Percentiles rank a stretch among this genome's conserved stretches.
phyloP scores from a whole-genome alignment of 176 grass and related monocot species.

The Typha latifolia region DNA sequence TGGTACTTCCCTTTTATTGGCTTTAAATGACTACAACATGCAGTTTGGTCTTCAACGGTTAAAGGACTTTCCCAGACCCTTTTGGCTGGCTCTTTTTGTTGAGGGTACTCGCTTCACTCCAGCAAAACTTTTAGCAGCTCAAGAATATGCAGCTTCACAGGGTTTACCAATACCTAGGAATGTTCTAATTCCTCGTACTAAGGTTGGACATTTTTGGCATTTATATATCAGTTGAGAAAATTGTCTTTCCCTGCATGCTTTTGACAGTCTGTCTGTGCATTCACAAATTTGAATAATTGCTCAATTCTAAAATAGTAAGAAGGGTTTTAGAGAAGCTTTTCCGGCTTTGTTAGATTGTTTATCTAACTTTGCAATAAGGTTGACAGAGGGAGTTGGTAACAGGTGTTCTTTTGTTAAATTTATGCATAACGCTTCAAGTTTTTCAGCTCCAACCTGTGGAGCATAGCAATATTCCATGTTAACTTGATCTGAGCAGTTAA shows the following conservation, averaged over 20 bases:
- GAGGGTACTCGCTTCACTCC: constrained; percentile 81
- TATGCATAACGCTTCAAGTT: neutral
- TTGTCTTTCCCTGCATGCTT: constrained; percentile 6
- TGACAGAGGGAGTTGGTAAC: constrained; percentile 1
- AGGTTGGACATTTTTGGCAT: constrained; percentile 31
- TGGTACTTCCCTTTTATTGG: neutral
- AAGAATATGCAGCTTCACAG: constrained; percentile 85
- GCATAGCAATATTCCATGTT: neutral
- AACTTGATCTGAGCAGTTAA: neutral
- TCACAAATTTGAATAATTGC: constrained; percentile 2
- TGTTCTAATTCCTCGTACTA: constrained; percentile 92
- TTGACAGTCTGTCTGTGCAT: neutral
- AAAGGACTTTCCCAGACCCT: constrained; percentile 79
- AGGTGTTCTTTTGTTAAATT: constrained; percentile 11
- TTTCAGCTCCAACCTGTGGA: neutral
- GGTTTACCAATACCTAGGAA: constrained; percentile 65
- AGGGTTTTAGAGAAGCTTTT: neutral
- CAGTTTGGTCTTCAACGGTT: constrained; percentile 75
- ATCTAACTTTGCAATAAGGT: constrained; percentile 5
- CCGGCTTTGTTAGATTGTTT: neutral
- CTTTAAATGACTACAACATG: constrained; percentile 2
- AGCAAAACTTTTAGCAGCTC: constrained; percentile 69
- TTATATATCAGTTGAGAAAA: neutral
- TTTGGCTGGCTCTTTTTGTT: constrained; percentile 91
- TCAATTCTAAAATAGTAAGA: neutral